phyloP scores from a whole-genome alignment of 139 green algal genomes.

The Helicosporidium sp. region DNA sequence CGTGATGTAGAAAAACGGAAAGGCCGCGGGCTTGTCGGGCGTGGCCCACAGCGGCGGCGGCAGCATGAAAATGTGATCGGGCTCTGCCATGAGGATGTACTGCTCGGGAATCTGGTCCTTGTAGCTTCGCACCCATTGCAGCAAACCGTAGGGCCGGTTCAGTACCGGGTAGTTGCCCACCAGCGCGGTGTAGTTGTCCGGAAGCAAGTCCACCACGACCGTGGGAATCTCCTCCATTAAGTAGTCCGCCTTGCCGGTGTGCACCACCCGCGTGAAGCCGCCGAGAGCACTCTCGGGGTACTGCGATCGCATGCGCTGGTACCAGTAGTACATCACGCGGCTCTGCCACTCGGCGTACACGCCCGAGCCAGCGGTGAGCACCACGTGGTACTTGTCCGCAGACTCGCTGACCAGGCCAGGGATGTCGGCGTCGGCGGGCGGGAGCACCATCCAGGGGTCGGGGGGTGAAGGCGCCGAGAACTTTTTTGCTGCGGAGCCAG shows the following conservation, averaged over 20 bases:
- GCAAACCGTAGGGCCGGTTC: slow-evolving; percentile 41
- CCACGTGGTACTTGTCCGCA: slow-evolving; percentile 26
- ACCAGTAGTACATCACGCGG: slow-evolving; percentile 42
- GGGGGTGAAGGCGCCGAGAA: background rate
- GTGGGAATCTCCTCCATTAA: slow-evolving; percentile 57
- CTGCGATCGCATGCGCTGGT: slow-evolving; percentile 21
- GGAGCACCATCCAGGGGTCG: background rate
- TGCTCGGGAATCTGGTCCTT: slow-evolving; percentile 20
- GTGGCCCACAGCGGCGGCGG: slow-evolving; percentile 35
- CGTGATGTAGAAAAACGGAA: slow-evolving; percentile 60
- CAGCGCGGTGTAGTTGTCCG: slow-evolving; percentile 17
- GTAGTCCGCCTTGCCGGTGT: slow-evolving; percentile 29
- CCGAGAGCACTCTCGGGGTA: slow-evolving; percentile 34
- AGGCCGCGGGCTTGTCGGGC: slow-evolving; percentile 29
- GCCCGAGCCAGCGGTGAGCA: slow-evolving; percentile 7
- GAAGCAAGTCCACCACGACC: slow-evolving; percentile 36
- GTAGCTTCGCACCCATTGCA: slow-evolving; percentile 40
- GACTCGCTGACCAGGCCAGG: background rate
- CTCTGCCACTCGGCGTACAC: slow-evolving; percentile 40
- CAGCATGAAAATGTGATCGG: slow-evolving; percentile 53
- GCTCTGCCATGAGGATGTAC: slow-evolving; percentile 57
- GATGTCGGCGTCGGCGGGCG: background rate
- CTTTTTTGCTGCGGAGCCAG: background rate
- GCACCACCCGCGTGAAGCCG: slow-evolving; percentile 48
- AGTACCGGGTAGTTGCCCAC: slow-evolving; percentile 43